These are phyloP conservation scores for Penicillium chermesinum DNA, from an alignment of 495 filamentous ascomycete species.

Conservation along the genomic window DNA sequence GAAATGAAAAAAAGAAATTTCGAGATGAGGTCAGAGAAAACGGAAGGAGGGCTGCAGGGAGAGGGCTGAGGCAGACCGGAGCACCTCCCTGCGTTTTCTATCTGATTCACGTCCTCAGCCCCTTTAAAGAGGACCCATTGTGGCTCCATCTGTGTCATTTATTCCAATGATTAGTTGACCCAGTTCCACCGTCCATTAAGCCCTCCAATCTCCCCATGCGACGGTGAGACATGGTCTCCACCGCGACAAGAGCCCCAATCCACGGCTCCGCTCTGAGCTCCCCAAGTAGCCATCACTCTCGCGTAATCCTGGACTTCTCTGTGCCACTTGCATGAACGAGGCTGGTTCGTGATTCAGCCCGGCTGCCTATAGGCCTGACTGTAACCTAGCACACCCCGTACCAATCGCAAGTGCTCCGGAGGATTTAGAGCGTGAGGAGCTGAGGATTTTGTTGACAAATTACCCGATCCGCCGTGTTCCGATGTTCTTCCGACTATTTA, in stretches of 20 bases:
- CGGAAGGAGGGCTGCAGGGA: not conserved
- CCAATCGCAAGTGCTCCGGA: constrained; percentile 21
- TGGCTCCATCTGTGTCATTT: no score
- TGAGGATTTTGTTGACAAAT: constrained; percentile 8
- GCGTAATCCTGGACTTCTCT: constrained; percentile 14
- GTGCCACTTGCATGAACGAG: constrained; percentile 4
- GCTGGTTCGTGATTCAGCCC: not conserved
- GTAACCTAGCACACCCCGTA: constrained; percentile 5
- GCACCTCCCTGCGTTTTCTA: not conserved
- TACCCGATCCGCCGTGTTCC: constrained; percentile 19
- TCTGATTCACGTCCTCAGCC: constrained; percentile 1
- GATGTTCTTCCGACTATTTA: no score
- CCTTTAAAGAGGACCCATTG: not conserved
- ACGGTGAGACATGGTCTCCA: constrained; percentile 14
- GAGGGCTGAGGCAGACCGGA: no score
- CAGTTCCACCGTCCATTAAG: constrained; percentile 2
- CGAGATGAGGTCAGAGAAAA: no score
- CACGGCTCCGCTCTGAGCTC: constrained; percentile 6
- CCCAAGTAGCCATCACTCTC: constrained; percentile 20
- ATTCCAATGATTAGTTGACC: no score
- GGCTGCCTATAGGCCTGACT: constrained; percentile 14
- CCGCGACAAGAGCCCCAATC: constrained; percentile 2
- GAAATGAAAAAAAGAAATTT: not conserved
- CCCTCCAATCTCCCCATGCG: constrained; percentile 5
- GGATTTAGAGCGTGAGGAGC: constrained; percentile 4